Conservation (phyloP, 2,329 filamentous ascomycete genomes). For the Ascochyta rabiei region DNA sequence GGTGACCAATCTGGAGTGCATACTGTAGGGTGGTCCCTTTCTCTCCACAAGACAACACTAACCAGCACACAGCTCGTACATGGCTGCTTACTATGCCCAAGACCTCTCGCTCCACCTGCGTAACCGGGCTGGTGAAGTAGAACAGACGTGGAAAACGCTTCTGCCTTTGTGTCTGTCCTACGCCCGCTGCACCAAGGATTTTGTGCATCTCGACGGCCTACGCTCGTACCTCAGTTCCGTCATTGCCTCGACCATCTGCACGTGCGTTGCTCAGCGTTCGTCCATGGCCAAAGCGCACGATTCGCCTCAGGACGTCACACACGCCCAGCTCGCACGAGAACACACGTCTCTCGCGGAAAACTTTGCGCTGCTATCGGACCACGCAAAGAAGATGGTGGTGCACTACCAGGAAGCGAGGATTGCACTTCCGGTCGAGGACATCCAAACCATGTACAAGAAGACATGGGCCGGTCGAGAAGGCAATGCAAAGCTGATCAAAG, state of each 20-base stretch:
- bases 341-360: conserved; percentile 31
- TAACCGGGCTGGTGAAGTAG: conserved; percentile 41
- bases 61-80: conserved; percentile 41
- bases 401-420: conserved; percentile 38
- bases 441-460: conserved; percentile 47
- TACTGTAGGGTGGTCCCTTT: conserved; percentile 42
- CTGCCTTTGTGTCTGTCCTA: conserved; percentile 45
- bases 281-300: conserved; percentile 29
- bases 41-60: conserved; percentile 13
- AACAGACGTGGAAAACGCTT: conserved; percentile 47
- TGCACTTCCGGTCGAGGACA: conserved; percentile 41
- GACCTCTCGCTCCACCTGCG: conserved; percentile 39
- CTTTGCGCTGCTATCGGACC: conserved; percentile 35
- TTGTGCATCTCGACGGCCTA: conserved; percentile 49
- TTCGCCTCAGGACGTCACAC: conserved; percentile 34
- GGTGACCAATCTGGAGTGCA: conserved; percentile 53
- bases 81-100: conserved; percentile 45
- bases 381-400: conserved; percentile 32
- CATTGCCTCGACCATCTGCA: conserved; percentile 48
- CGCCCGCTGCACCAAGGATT: conserved; percentile 39
- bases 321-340: conserved; percentile 32
- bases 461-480: conserved; percentile 44
- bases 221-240: conserved; percentile 50
- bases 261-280: conserved; percentile 37
- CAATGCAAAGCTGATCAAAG: conserved; percentile 26